phyloP scores from a whole-genome alignment of 371 early-diverging fungal genomes.

The Chytridium lagenaria region DNA sequence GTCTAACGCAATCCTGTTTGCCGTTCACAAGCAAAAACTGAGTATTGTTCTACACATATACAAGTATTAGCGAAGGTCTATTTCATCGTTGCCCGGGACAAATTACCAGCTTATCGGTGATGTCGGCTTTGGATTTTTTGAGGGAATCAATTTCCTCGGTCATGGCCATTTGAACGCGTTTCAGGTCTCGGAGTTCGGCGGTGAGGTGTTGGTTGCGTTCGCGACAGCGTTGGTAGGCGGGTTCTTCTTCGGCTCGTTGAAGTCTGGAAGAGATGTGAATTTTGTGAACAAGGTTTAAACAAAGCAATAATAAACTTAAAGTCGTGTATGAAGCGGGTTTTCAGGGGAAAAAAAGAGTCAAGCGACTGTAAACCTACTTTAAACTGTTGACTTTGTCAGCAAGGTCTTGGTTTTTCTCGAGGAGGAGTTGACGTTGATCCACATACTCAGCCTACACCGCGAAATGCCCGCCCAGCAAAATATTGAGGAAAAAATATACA shows the following conservation, averaged over 20 bases:
- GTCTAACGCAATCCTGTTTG: constrained; percentile 58
- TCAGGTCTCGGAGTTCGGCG: constrained; percentile 54
- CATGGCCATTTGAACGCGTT: constrained; percentile 47
- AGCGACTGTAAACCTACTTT: constrained; percentile 34
- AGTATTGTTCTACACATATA: constrained; percentile 32
- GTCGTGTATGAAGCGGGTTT: too few relatives aligned
- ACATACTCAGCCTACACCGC: constrained; percentile 43
- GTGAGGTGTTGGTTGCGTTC: constrained; percentile 41
- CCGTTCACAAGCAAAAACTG: constrained; percentile 35
- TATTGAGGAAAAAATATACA: not conserved
- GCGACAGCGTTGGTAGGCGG: constrained; percentile 38
- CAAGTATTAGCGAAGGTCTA: too few relatives aligned
- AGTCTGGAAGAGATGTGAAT: constrained; percentile 29
- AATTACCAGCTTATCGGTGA: constrained; percentile 52
- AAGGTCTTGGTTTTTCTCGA: constrained; percentile 44
- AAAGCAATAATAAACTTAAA: too few relatives aligned
- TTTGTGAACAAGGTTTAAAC: not conserved
- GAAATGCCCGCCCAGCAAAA: too few relatives aligned
- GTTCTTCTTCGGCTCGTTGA: constrained; percentile 55
- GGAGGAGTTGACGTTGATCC: constrained; percentile 25
- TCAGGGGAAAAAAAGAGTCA: too few relatives aligned
- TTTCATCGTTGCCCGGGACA: constrained; percentile 10
- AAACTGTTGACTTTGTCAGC: constrained; percentile 54
- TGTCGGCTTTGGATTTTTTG: constrained; percentile 52
- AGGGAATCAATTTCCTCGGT: constrained; percentile 43